phyloP scores from a whole-genome alignment of 2,329 filamentous ascomycete species.

The Fusarium sp. region DNA sequence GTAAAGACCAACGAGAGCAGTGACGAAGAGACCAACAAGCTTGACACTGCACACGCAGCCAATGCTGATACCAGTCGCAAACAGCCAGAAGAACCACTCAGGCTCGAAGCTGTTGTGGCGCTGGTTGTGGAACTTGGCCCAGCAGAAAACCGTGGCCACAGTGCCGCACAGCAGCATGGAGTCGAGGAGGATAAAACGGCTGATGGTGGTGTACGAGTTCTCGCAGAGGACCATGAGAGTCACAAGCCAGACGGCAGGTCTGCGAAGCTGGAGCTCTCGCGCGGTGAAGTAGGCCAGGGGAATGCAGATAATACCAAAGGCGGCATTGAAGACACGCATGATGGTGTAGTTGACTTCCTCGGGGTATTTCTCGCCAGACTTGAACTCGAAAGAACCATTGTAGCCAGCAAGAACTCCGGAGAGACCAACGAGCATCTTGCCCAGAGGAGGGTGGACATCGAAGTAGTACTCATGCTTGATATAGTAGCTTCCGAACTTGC shows the following conservation, averaged over 20 bases:
- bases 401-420: conserved; percentile 97
- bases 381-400: conserved; percentile 99
- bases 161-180: conserved; percentile 99
- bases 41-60: conserved; percentile 99
- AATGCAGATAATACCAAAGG: conserved; percentile 92
- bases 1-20: conserved; percentile 93
- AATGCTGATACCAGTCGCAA: conserved; percentile 93
- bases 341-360: conserved; percentile 96
- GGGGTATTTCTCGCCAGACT: conserved; percentile 96
- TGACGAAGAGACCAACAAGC: conserved; percentile 96
- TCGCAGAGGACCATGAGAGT: conserved; percentile 98
- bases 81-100: conserved; percentile 95
- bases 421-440: conserved; percentile 97
- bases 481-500: conserved; percentile 99
- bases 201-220: conserved; percentile 99
- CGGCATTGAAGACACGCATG: conserved; percentile 97
- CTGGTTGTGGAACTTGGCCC: conserved; percentile 94
- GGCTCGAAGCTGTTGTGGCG: conserved; percentile 86
- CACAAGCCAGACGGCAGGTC: conserved; percentile 92
- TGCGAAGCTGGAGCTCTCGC: conserved; percentile 86
- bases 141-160: conserved; percentile 97
- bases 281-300: conserved; percentile 96
- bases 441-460: conserved; percentile 87
- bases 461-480: conserved; percentile 99
- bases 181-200: conserved; percentile 96